phyloP scores from a whole-genome alignment of 495 filamentous ascomycete species.

The Astrothelium subdiscretum region DNA sequence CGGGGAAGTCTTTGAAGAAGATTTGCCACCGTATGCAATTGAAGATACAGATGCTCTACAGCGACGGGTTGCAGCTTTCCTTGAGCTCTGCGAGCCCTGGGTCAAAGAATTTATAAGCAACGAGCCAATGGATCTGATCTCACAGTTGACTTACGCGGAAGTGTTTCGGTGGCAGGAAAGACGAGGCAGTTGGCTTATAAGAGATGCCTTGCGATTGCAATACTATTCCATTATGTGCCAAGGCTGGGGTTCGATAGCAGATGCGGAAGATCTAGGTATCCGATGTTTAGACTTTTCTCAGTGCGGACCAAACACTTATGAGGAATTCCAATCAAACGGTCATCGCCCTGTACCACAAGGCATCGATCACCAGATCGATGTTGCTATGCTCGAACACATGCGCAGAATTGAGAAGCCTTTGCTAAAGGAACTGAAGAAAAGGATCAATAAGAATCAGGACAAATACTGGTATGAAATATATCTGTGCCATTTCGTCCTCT shows the following conservation, averaged over 20 bases:
- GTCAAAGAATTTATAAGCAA: slow-evolving; percentile 11
- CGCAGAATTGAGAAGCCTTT: slow-evolving; percentile 9
- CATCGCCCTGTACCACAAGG: slow-evolving; percentile 13
- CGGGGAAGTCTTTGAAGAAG: slow-evolving; percentile 4
- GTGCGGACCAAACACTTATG: slow-evolving; percentile 14
- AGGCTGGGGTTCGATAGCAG: slow-evolving; percentile 14
- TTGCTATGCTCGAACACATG: slow-evolving; percentile 14
- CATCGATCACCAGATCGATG: slow-evolving; percentile 18
- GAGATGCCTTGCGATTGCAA: slow-evolving; percentile 10
- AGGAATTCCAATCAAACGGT: slow-evolving; percentile 14
- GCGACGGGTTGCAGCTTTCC: slow-evolving; percentile 5
- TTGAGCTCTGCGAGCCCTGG: background rate
- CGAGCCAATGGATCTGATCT: slow-evolving; percentile 7
- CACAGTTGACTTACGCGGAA: slow-evolving; percentile 12
- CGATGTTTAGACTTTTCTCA: slow-evolving; percentile 7
- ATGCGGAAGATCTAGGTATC: slow-evolving; percentile 11
- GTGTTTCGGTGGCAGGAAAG: slow-evolving; percentile 4
- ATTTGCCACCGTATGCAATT: slow-evolving; percentile 15
- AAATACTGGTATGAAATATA: slow-evolving; percentile 19
- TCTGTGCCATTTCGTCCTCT: slow-evolving; percentile 14
- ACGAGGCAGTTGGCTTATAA: slow-evolving; percentile 8
- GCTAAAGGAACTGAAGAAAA: slow-evolving; percentile 5
- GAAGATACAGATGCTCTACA: slow-evolving; percentile 6
- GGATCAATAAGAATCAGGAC: slow-evolving; percentile 8
- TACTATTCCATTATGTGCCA: slow-evolving; percentile 16